Evolutionary conservation across 2,329 filamentous ascomycete species (phyloP).

Genomic region (Alternaria gaisen): DNA sequence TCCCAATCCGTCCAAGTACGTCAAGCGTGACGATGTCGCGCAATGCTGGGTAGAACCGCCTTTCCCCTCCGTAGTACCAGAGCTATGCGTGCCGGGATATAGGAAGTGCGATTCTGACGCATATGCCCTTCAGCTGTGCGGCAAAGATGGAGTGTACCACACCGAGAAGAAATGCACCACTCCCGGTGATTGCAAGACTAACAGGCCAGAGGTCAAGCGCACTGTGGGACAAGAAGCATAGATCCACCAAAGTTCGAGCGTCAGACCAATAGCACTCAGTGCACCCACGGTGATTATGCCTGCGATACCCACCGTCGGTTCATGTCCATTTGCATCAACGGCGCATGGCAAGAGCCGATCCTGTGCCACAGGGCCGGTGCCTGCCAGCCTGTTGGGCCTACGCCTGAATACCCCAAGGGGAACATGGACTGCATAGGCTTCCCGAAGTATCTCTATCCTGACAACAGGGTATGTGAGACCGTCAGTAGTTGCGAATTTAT

Average conservation of each 20-base stretch:
- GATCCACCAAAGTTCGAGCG: neutral
- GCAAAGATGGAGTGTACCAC: neutral
- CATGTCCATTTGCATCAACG: neutral
- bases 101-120: conserved; percentile 2
- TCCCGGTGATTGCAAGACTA: conserved; percentile 10
- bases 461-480: neutral
- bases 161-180: conserved; percentile 9
- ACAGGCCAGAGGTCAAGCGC: conserved; percentile 2
- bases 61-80: neutral
- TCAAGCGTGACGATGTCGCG: neutral
- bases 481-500: conserved; percentile 2
- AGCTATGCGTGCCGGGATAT: conserved; percentile 5
- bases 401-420: conserved; percentile 6
- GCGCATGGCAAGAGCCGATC: neutral
- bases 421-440: neutral
- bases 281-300: neutral
- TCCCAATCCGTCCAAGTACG: neutral
- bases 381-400: neutral
- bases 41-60: neutral
- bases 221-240: conserved; percentile 7
- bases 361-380: conserved; percentile 1
- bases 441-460: neutral
- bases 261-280: neutral
- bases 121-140: conserved; percentile 8
- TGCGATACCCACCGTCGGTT: neutral